A percentile compares a stretch with the other conserved stretches of the same genome.
Conservation (phyloP, 2,329 filamentous ascomycete species). For the Trichocomaceae sp. region DNA sequence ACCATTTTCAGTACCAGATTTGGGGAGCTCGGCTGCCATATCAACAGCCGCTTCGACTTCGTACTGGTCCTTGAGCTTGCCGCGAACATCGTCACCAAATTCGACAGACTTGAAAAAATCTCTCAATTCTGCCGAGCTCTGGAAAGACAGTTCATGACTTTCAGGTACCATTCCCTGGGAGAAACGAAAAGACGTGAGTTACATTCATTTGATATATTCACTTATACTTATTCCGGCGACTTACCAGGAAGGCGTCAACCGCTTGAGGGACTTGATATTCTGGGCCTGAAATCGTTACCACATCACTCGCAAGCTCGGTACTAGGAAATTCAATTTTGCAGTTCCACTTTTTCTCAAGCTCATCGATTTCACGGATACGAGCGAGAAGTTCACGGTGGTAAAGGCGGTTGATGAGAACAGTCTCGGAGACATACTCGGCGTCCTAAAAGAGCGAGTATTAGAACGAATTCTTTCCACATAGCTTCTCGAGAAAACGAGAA, state of each 20-base stretch:
- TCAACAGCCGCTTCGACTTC: slow-evolving; percentile 79
- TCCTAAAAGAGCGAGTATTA: slow-evolving; percentile 53
- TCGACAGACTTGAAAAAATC: slow-evolving; percentile 75
- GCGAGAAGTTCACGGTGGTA: slow-evolving; percentile 92
- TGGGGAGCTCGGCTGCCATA: slow-evolving; percentile 30
- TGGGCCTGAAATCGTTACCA: slow-evolving; percentile 89
- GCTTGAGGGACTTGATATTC: slow-evolving; percentile 98
- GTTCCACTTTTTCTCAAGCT: slow-evolving; percentile 97
- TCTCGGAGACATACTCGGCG: slow-evolving; percentile 92
- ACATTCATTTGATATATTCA: background rate
- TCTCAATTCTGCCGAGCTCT: slow-evolving; percentile 66
- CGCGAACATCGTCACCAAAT: slow-evolving; percentile 71
- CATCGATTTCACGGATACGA: slow-evolving; percentile 81
- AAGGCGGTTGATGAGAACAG: slow-evolving; percentile 85
- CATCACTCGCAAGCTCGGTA: slow-evolving; percentile 93
- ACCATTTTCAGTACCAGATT: slow-evolving; percentile 31
- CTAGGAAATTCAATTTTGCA: slow-evolving; percentile 99
- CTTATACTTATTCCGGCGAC: slow-evolving; percentile 18
- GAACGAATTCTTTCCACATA: background rate
- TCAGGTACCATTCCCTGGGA: slow-evolving; percentile 88
- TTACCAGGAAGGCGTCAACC: slow-evolving; percentile 84
- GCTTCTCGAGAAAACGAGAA: slow-evolving; percentile 19
- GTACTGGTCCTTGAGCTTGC: slow-evolving; percentile 83
- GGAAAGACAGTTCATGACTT: slow-evolving; percentile 83
- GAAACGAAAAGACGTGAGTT: slow-evolving; percentile 24